Base-by-base conservation (phyloP, 2,329 filamentous ascomycete species). In the Rhynchosporium agropyri region DNA sequence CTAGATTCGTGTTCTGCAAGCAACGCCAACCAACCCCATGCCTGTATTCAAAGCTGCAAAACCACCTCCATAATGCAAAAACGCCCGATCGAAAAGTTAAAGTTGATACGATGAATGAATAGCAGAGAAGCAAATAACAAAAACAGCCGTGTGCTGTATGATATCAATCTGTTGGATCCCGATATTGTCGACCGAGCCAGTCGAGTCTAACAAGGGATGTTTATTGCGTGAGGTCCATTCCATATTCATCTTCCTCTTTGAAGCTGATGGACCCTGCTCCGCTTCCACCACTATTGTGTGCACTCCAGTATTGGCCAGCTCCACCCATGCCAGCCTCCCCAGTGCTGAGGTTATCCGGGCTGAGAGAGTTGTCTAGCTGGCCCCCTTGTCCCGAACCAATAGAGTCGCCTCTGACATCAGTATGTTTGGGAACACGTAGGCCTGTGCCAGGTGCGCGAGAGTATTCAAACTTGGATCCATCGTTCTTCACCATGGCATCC, bases 231-330 rank as follows among this genome's bases (percentile, higher is more conserved):
- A 87, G 77, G 68, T 95, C 91, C 90, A 96, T 96, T 73, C 86
- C 87, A 73, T 90, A 96, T 78, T 97, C 93, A 70, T 97, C 93
- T 77, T 97, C 93, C 76, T 97, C 93, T 77, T 97, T 97, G 79
- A 97, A 91, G 74, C 89, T 88, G 73, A 91, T 81, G 6, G 81
- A 79, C 29, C 81, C 82, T 50, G 87, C 84, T 61, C 88, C 88
- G 73, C 86, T 91, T 65, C 83, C 87, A 59, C 90, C 89, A 73
- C 89, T 90, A 73, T 89, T 88, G 65, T 84, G 86, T 49, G 88
- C 87, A 60, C 86, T 84, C 79, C 87, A 89, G 73, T 89, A 87
- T 66, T 85, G 83, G 12, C 77, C 78, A 28, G 73, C 51, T 29
- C 71, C 69, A 38, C 68, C 69, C 43, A 71, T 68, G n/a, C 68